Percentiles rank a stretch among this genome's conserved stretches.
phyloP scores from a whole-genome alignment of 2,329 filamentous ascomycete species.

The Bertia moriformis region DNA sequence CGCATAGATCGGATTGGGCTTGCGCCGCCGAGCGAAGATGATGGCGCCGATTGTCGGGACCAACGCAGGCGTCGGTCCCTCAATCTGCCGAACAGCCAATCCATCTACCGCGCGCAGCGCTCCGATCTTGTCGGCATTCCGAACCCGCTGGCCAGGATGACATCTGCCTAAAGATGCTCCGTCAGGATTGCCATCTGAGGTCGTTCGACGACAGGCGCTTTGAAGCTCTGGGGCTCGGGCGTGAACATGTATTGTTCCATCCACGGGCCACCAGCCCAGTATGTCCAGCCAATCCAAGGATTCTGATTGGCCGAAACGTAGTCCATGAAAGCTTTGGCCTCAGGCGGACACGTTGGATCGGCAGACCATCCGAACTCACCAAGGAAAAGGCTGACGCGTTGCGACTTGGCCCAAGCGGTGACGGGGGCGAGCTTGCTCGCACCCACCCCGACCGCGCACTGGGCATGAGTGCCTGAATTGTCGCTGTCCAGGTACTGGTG shows the following conservation, averaged over 20 bases:
- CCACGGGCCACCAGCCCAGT: background rate
- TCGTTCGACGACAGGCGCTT: background rate
- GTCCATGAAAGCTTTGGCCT: background rate
- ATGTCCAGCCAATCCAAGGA: background rate
- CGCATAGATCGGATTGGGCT: too few relatives aligned
- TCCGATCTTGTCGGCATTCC: too few relatives aligned
- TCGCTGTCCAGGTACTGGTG: background rate
- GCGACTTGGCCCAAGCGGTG: background rate
- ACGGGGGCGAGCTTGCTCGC: too few relatives aligned
- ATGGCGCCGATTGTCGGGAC: too few relatives aligned
- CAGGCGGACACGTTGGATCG: background rate
- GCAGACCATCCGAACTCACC: background rate
- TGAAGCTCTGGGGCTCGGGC: background rate
- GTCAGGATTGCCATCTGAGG: background rate
- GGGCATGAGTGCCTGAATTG: background rate
- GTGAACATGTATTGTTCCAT: background rate
- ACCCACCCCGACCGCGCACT: background rate
- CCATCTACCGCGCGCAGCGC: too few relatives aligned
- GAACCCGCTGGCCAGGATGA: too few relatives aligned
- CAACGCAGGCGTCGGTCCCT: too few relatives aligned
- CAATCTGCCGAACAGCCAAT: too few relatives aligned
- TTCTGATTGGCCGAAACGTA: background rate
- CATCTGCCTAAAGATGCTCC: too few relatives aligned
- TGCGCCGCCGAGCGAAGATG: too few relatives aligned
- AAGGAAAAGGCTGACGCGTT: background rate